Conservation (phyloP, 371 early-diverging fungal species). For the Mortierella sp. region DNA sequence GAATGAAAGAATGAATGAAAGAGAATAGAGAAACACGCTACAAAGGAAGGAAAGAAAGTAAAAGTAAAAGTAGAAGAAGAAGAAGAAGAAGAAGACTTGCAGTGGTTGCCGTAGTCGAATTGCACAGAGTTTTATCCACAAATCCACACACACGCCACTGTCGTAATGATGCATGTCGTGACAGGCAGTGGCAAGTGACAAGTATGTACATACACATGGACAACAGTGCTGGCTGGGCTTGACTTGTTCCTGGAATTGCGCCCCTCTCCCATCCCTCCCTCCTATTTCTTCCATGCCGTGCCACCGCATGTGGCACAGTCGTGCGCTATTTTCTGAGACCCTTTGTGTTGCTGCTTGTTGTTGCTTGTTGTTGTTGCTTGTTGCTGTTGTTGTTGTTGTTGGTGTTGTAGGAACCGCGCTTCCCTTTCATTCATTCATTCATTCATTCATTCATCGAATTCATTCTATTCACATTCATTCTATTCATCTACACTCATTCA, state of each 20-base stretch:
- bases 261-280: too few relatives aligned
- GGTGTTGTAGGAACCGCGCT: not conserved
- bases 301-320: too few relatives aligned
- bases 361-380: not conserved
- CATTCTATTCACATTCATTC: not conserved
- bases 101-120: too few relatives aligned
- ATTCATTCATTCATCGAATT: not conserved
- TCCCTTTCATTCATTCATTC: not conserved
- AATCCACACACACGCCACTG: too few relatives aligned
- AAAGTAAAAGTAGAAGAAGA: not conserved
- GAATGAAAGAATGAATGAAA: not conserved
- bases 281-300: too few relatives aligned
- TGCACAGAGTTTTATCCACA: too few relatives aligned
- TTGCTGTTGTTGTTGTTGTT: not conserved
- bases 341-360: constrained; percentile 3
- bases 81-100: not conserved
- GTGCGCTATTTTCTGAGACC: not conserved
- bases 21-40: not conserved
- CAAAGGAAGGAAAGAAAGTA: not conserved
- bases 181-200: too few relatives aligned
- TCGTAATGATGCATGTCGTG: too few relatives aligned
- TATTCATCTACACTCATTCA: not conserved
- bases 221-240: too few relatives aligned
- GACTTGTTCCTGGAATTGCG: too few relatives aligned
- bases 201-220: too few relatives aligned